A percentile compares a stretch with the other conserved stretches of the same genome.
These are phyloP conservation scores for Sistotremastrum suecicum DNA, from an alignment of 768 basidiomycete genomes.

Conservation along the genomic window DNA sequence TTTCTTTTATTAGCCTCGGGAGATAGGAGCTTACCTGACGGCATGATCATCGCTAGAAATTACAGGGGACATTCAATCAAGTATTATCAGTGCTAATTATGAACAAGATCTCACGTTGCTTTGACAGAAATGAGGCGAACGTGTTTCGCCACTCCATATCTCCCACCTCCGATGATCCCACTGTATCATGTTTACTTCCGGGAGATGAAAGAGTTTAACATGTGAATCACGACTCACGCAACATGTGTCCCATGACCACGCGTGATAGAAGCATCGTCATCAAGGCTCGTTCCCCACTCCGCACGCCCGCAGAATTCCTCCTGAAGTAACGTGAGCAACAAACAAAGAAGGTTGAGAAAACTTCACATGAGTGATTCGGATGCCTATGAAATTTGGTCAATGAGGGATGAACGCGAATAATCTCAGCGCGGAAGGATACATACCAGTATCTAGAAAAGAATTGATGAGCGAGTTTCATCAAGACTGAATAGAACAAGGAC, in stretches of 20 bases:
- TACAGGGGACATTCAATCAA: slow-evolving; percentile 1
- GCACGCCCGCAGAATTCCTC: too few relatives aligned
- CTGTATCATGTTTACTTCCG: too few relatives aligned
- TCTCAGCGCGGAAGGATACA: not conserved
- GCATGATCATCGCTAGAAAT: slow-evolving; percentile 2
- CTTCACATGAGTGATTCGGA: too few relatives aligned
- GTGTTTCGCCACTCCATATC: slow-evolving; percentile 22
- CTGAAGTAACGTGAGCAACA: too few relatives aligned
- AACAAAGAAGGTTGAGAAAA: too few relatives aligned
- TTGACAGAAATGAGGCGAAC: slow-evolving; percentile 28
- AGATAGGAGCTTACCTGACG: not conserved
- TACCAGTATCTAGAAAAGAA: slow-evolving; percentile 5
- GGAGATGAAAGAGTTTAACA: too few relatives aligned
- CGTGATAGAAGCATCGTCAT: slow-evolving; percentile 24
- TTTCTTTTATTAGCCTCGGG: not conserved
- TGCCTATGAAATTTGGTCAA: slow-evolving; percentile 1
- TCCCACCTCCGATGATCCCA: slow-evolving; percentile 20
- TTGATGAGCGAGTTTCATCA: not conserved
- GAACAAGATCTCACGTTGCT: slow-evolving; percentile 13
- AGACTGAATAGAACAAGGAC: not conserved
- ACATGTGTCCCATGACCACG: slow-evolving; percentile 30
- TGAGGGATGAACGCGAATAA: not conserved
- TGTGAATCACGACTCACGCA: too few relatives aligned
- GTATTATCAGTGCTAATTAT: not conserved
- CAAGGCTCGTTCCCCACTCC: too few relatives aligned